Evolutionary conservation across 306 rosid species (phyloP), one percentile per base, ranked within the genome.

Genomic region (Lathyrus sativus): DNA sequence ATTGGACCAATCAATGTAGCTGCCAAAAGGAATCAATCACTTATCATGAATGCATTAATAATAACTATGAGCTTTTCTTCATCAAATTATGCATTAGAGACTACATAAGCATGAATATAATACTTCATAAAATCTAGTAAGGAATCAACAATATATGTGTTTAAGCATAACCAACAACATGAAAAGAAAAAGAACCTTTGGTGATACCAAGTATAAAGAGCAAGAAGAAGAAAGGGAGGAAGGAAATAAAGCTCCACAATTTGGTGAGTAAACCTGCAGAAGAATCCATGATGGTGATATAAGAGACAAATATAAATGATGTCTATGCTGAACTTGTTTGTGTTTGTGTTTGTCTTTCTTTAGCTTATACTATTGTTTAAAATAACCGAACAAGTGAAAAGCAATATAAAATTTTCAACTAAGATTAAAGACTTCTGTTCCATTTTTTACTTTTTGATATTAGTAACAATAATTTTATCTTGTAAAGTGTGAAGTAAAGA

Each of bases 151-250:
- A 17, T 45, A 46, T 4, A 46, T 59, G 29, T 12, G 62, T 37
- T 13, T 35, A 10, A 62, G 11, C 64, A 13, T 22, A 62, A 35
- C 14, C 17, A 13, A 31, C 6, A 35, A 54, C 28, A 46, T 42
- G 4, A 38, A 43, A 17, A 60, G 28, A 2, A 5, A 38, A 22
- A 72, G 65, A 54, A 90, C 97, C 97, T 88, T 90, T 90, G 66
- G 86, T 76, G 67, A 84, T 43, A 75, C 86, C 95, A 19, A 90
- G 85, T 72, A 79, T 17, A 59, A 83, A 66, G 59, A 90, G 92
- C 79, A 78, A 69, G 65, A 84, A 69, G 86, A 90, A 88, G 86
- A 88, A 83, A 49, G 86, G 86, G 12, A 88, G 69, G 79, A 90
- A 86, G 46, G 85, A 81, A 78, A 88, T 3, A 66, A 90, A 83